phyloP scores from a whole-genome alignment of 1,139 yeast genomes.

The Saccharomyces hybrid region DNA sequence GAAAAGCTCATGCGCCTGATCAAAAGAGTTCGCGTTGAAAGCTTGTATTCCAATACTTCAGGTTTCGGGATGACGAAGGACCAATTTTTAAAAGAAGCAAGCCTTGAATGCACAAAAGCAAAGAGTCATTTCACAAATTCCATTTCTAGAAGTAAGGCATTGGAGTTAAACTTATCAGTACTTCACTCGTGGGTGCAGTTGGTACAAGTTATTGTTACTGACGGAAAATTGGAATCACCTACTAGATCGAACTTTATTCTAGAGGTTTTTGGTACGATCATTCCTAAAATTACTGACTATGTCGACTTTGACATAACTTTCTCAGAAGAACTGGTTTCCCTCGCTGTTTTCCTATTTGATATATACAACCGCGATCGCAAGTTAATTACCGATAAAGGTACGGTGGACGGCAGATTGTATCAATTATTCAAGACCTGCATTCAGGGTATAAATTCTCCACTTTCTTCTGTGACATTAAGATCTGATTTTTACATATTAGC shows the following conservation, averaged over 20 bases:
- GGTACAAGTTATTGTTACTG: slow-evolving; percentile 64
- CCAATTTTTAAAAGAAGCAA: slow-evolving; percentile 13
- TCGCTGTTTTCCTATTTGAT: slow-evolving; percentile 65
- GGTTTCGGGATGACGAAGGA: slow-evolving; percentile 11
- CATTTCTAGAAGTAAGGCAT: slow-evolving; percentile 41
- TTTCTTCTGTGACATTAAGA: slow-evolving; percentile 59
- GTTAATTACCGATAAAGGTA: slow-evolving; percentile 33
- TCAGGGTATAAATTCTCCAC: slow-evolving; percentile 62
- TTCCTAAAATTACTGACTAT: slow-evolving; percentile 72
- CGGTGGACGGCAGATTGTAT: slow-evolving; percentile 43
- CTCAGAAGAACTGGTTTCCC: slow-evolving; percentile 70
- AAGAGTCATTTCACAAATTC: slow-evolving; percentile 34
- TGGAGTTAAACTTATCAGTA: slow-evolving; percentile 49
- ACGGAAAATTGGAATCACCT: slow-evolving; percentile 39
- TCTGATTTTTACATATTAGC: slow-evolving; percentile 72
- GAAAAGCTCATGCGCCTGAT: slow-evolving; percentile 17
- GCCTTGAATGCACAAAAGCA: slow-evolving; percentile 15
- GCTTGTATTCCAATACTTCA: not conserved
- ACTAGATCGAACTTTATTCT: slow-evolving; percentile 55
- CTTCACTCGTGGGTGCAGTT: slow-evolving; percentile 79
- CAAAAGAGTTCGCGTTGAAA: not conserved
- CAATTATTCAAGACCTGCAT: slow-evolving; percentile 69
- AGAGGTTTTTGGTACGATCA: slow-evolving; percentile 65
- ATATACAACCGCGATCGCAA: slow-evolving; percentile 45
- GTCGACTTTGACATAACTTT: slow-evolving; percentile 57